Conservation (phyloP, 352 stramenopile genomes). For the Globisporangium okanoganense region DNA sequence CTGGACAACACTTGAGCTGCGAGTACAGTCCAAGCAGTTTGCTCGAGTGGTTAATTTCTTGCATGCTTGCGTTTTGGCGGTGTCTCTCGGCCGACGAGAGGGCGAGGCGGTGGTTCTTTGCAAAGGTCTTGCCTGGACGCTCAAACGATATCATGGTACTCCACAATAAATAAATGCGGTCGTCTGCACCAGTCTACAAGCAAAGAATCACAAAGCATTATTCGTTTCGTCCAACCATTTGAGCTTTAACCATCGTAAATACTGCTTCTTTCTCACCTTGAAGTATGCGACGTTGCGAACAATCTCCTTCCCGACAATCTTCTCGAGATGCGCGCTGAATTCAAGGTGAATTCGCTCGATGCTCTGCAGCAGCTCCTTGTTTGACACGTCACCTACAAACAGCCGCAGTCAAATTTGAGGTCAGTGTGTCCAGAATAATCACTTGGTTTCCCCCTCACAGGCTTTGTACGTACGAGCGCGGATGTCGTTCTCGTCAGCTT, state of each 20-base stretch:
- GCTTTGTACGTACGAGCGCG: conserved; percentile 30
- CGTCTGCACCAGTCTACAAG: conserved; percentile 44
- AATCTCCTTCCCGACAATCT: conserved; percentile 63
- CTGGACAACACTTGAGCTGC: conserved; percentile 38
- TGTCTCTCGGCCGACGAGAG: conserved; percentile 22
- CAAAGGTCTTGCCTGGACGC: conserved; percentile 28
- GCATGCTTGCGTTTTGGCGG: conserved; percentile 1
- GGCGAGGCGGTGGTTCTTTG: conserved; percentile 39
- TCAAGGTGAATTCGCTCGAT: conserved; percentile 61
- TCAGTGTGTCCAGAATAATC: neutral
- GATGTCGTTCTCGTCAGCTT: conserved; percentile 38
- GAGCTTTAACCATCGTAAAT: neutral
- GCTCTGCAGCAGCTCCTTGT: conserved; percentile 32
- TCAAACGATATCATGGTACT: conserved; percentile 69
- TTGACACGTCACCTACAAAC: conserved; percentile 43
- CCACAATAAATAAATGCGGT: conserved; percentile 71
- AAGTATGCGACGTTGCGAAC: conserved; percentile 58
- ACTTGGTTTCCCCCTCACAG: neutral
- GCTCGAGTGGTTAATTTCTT: conserved; percentile 8
- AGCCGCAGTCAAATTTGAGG: neutral
- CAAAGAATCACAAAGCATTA: neutral
- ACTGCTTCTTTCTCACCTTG: conserved; percentile 34
- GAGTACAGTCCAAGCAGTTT: conserved; percentile 19
- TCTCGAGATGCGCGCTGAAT: conserved; percentile 49
- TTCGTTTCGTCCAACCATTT: neutral